Base-by-base conservation (phyloP, 306 rosid species). In the Acacia melanoxylon region DNA sequence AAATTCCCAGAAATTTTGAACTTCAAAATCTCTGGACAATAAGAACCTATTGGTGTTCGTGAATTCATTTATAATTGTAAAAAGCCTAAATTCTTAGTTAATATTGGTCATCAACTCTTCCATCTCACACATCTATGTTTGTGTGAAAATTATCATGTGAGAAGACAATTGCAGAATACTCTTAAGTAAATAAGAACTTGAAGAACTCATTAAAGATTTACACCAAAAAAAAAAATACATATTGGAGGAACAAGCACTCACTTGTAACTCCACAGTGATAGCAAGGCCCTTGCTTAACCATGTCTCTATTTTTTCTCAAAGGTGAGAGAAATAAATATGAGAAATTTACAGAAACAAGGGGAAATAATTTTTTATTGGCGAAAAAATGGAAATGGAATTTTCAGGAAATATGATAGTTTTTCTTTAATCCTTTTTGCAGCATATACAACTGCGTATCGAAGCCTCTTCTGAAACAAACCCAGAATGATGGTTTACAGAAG, bases 221-320 rank as follows among this genome's bases (percentile, higher is more conserved):
- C 40, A 76, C 16, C 40, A 35, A 40, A 72, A 72, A 20, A 27
- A 1, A 45, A 72, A 75, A 16, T 76, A 75, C 44, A 78, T 48
- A 77, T 74, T 82, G 93, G 93, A 88, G 96, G 83, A 88, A 93
- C 95, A 93, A 91, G 87, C 89, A 93, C 99, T 93, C 99, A 95
- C 99, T 95, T 80, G 98, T 86, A 88, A 95, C 99, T 92, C 99
- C 98, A 93, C 98, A 95, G 98, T 95, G 99, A 95, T 86, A 84
- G 91, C 99, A 93, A 89, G 99, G 99, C 2, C 99, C 97, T 77
- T 93, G 97, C 88, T 95, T 95, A 73, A 94, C 99, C 99, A 95
- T 95, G 78, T 85, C 92, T 88, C 86, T 84, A 85, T 80, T 86
- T 88, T 88, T 81, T 81, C 88, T 80, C 33, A 91, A 78, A 86